phyloP scores from a whole-genome alignment of 23 red algal species.

The Gracilaria vermiculophylla region DNA sequence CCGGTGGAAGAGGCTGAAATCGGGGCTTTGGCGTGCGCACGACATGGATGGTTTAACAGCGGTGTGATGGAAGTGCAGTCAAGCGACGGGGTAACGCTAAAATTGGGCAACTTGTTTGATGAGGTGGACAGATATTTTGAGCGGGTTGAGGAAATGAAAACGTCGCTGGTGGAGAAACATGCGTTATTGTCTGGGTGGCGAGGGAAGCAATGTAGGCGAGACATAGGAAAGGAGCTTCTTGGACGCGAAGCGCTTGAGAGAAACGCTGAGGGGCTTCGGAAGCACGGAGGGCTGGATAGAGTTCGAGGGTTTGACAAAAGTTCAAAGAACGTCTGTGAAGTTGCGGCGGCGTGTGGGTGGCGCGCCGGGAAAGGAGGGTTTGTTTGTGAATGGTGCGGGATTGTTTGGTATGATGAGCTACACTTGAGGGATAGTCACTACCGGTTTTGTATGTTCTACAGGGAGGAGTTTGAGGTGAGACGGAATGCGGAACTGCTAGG shows the following conservation, averaged over 20 bases:
- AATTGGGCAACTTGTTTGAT: background rate
- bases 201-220: conserved; percentile 1
- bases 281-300: background rate
- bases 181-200: background rate
- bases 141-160: background rate
- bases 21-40: conserved; percentile 15
- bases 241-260: background rate
- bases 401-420: background rate
- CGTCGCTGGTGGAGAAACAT: conserved; percentile 8
- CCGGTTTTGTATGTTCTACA: background rate
- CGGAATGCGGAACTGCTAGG: background rate
- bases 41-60: conserved; percentile 48
- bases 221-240: conserved; percentile 11
- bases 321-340: background rate
- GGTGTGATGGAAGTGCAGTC: background rate
- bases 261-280: background rate
- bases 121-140: background rate
- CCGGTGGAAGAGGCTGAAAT: background rate
- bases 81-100: conserved; percentile 4
- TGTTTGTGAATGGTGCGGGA: background rate
- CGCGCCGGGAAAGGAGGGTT: background rate
- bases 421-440: conserved; percentile 16
- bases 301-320: background rate
- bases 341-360: conserved; percentile 5
- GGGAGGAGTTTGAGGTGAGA: background rate